Conservation (phyloP, 2,329 filamentous ascomycete species). For the Moelleriella libera region DNA sequence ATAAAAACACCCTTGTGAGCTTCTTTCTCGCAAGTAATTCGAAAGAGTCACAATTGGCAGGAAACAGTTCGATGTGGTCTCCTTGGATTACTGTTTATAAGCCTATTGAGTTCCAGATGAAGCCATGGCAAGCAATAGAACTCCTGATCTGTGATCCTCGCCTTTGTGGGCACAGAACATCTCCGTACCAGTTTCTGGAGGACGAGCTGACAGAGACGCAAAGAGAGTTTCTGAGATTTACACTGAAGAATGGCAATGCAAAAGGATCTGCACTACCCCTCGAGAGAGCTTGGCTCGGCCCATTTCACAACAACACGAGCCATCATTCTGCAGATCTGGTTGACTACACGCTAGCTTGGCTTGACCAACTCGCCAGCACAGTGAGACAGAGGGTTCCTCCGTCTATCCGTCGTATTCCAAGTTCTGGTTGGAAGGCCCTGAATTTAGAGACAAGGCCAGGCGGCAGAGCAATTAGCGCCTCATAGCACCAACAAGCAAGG, state of each 20-base stretch:
- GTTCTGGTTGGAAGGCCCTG: conserved; percentile 21
- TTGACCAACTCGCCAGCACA: conserved; percentile 18
- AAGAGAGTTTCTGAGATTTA: conserved; percentile 22
- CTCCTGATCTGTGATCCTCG: conserved; percentile 40
- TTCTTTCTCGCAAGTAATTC: conserved; percentile 29
- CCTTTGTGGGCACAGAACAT: conserved; percentile 12
- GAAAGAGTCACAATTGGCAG: background rate
- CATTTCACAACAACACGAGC: conserved; percentile 9
- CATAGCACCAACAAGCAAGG: no score
- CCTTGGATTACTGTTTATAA: conserved; percentile 39
- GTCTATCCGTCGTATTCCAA: conserved; percentile 10
- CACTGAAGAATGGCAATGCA: conserved; percentile 15
- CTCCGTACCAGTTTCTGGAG: conserved; percentile 9
- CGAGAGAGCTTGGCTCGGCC: conserved; percentile 30
- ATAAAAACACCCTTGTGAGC: conserved; percentile 15
- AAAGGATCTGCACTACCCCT: conserved; percentile 20
- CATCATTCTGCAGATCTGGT: conserved; percentile 16
- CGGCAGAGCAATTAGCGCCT: background rate
- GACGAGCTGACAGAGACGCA: conserved; percentile 30
- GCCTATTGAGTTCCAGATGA: conserved; percentile 21
- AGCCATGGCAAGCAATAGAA: conserved; percentile 22
- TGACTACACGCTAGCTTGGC: conserved; percentile 25
- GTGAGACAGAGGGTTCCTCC: conserved; percentile 22
- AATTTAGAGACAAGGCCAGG: background rate
- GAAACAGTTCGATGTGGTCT: background rate